Percentiles rank a stretch among this genome's conserved stretches.
Evolutionary conservation across 768 basidiomycete genomes (phyloP).

Genomic region (Termitomyces sp.): DNA sequence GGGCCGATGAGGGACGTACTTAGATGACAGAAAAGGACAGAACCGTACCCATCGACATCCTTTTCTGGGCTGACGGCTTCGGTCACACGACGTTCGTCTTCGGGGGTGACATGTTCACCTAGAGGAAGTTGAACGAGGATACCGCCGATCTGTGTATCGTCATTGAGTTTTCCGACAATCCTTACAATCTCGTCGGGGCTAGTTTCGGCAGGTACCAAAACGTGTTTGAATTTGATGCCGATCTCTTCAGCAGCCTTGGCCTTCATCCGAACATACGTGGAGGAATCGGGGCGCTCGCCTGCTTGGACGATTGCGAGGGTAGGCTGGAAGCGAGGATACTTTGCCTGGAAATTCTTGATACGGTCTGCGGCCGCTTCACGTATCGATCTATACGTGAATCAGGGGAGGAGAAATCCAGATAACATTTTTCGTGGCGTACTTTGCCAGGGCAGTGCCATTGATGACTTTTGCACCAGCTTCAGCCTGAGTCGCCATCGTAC

Average conservation of each 20-base stretch:
- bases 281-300: conserved; percentile 87
- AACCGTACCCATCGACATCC: conserved; percentile 89
- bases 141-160: conserved; percentile 78
- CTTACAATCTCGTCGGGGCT: conserved; percentile 74
- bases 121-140: conserved; percentile 96
- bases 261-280: conserved; percentile 97
- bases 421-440: conserved; percentile 45
- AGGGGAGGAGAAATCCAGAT: conserved; percentile 1
- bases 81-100: conserved; percentile 88
- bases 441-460: conserved; percentile 83
- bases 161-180: conserved; percentile 78
- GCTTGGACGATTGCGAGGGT: conserved; percentile 92
- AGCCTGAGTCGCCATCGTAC: conserved; percentile 35
- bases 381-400: conserved; percentile 58
- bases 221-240: conserved; percentile 84
- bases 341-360: conserved; percentile 62
- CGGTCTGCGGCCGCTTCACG: conserved; percentile 72
- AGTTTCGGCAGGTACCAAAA: conserved; percentile 68
- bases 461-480: conserved; percentile 51
- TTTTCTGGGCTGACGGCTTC: conserved; percentile 93
- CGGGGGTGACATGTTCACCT: conserved; percentile 74
- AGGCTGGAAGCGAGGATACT: conserved; percentile 86
- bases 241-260: conserved; percentile 92
- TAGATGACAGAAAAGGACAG: conserved; percentile 5
- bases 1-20: conserved; percentile 5